Base-by-base conservation (phyloP, 2,329 filamentous ascomycete genomes). In the Ophiostoma pallidulum region DNA sequence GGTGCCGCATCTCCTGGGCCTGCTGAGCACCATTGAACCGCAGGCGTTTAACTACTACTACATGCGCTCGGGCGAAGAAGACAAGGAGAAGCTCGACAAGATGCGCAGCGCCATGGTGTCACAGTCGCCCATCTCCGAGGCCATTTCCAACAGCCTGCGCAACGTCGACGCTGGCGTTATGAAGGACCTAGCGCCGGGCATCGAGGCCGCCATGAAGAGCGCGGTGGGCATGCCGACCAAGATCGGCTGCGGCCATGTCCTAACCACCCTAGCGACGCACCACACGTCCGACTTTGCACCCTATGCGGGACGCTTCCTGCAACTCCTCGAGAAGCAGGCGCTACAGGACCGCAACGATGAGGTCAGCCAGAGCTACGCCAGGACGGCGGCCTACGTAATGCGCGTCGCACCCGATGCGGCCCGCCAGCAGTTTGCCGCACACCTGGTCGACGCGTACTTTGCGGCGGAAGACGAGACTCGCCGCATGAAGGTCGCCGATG, bases 221-320 rank as follows among this genome's bases (percentile, higher is more conserved):
- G 86, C 90, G 1, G 81, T 98, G 32, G 91, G 90, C 2, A 81
- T 97, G 66, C 91, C 91, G 2, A 94, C 89, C 0, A 97, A 97
- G 68, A 84, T 97, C 41, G 92, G 89, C 32, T 94, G 89, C 59
- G 86, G 84, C 54, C 80, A 88, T 47, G 82, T 96, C 2, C 73
- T 98, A 28, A 84, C 86, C 8, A 90, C 87, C 1, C 73, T 98
- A 8, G 86, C 87, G 43, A 91, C 90, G 43, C 79, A 88, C 12
- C 85, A 91, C 54, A 79, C 77, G 31, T 74, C 82, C 32, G 71
- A 90, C 26, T 86, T 96, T 63, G 77, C 75, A 32, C 81, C 86
- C 0, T 81, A 90, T 58, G 82, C 86, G 12, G 78, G 86, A 53
- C 72, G 75, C 8, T 89, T 96, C 58, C 70, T 96, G 43, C 83